A percentile compares a stretch with the other conserved stretches of the same genome.
Evolutionary conservation across 2,329 filamentous ascomycete genomes (phyloP).

Genomic region (Fusarium palustre): DNA sequence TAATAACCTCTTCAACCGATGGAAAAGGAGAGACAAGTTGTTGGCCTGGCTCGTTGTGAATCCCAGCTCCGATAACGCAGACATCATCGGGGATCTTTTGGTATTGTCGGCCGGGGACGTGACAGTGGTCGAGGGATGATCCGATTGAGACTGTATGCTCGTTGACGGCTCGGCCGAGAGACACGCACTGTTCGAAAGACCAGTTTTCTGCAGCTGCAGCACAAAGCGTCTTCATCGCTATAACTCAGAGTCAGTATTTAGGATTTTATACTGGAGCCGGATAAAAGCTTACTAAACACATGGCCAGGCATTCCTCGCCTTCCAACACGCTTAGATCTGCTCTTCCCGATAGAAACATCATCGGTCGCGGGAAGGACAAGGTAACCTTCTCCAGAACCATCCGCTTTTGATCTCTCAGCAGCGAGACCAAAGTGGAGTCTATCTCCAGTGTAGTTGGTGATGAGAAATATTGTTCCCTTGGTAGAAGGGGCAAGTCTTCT

Average conservation of each 20-base stretch:
- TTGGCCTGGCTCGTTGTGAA: slow-evolving; percentile 72
- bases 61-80: slow-evolving; percentile 71
- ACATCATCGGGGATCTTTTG: slow-evolving; percentile 63
- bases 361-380: background rate
- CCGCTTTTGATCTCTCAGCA: slow-evolving; percentile 66
- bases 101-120: slow-evolving; percentile 66
- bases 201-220: slow-evolving; percentile 60
- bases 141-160: background rate
- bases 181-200: slow-evolving; percentile 63
- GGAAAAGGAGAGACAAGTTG: background rate
- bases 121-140: slow-evolving; percentile 69
- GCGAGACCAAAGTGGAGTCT: slow-evolving; percentile 61
- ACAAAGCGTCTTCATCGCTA: slow-evolving; percentile 17
- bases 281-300: background rate
- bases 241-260: too few species aligned
- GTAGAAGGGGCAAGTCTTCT: background rate
- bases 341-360: background rate
- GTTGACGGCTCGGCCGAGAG: slow-evolving; percentile 57
- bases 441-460: slow-evolving; percentile 66
- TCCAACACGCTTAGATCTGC: background rate
- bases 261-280: rapidly evolving
- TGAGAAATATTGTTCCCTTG: background rate
- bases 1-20: background rate
- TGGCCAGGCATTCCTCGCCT: background rate
- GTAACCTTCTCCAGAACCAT: background rate